Evolutionary conservation across 768 basidiomycete genomes (phyloP), one percentile per base, ranked within the genome.

Genomic region (Cantharellus cinnabarinus): DNA sequence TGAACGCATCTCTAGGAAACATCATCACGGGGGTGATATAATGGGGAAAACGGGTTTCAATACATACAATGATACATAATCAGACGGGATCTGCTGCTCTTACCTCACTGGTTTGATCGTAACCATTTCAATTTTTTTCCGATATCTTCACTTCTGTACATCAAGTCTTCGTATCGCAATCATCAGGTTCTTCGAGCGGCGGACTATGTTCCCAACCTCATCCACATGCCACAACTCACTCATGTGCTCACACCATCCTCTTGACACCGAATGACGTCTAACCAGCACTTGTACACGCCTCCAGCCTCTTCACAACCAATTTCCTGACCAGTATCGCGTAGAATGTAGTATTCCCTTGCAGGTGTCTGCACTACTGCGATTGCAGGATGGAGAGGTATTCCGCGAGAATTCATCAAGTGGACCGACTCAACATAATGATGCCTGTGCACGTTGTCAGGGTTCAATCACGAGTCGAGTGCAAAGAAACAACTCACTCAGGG

Each of bases 261-360:
- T 10, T 10, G 29, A 48, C 44, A 48, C 44, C 44, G 10, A 29
- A 48, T 48, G 44, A 29, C 44, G 10, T 29, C 29, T 29, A 29
- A 10, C 44, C 44, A 48, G 10, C 10, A 10, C 44, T 10, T 10
- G 29, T 48, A 48, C 10, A 48, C 10, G 29, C 83, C 20, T 29
- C 20, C 85, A 4, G 83, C 82, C 64, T 88, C 85, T 67, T 89
- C 85, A 58, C 72, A 74, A 4, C 85, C 85, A 10, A 88, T 73
- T 63, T 83, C 78, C 78, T 85, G 80, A 14, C 85, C 85, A 58
- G 83, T 87, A 60, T 86, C 82, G 58, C 74, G 77, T 61, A 89
- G 67, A 41, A 88, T 73, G 63, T 74, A 81, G 65, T 85, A 84
- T 66, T 81, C 82, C 60, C 85, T 69, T 41, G 70, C 72, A 2